Conservation (phyloP, 768 basidiomycete genomes). For the Dictyophora rubrovolvata region DNA sequence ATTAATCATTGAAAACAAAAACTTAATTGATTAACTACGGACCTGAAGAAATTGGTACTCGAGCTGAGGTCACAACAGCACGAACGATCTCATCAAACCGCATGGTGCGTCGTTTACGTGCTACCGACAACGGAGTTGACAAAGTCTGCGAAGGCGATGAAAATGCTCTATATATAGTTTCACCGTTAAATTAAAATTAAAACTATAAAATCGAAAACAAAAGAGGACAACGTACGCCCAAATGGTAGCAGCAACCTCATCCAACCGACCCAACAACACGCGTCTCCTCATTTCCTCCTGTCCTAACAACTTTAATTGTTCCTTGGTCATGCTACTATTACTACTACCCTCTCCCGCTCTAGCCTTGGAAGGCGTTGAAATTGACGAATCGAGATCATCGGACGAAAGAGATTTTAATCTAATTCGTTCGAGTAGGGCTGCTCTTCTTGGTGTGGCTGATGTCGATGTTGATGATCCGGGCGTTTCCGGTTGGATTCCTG, state of each 20-base stretch:
- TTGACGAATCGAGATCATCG: constrained; percentile 23
- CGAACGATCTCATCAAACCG: constrained; percentile 55
- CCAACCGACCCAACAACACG: constrained; percentile 66
- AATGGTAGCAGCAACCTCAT: constrained; percentile 74
- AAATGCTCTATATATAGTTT: constrained; percentile 51
- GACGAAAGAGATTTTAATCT: constrained; percentile 56
- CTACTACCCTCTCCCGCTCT: constrained; percentile 27
- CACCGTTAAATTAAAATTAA: background rate
- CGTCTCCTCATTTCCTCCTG: constrained; percentile 73
- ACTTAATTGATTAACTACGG: background rate
- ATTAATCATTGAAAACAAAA: background rate
- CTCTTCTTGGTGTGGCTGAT: constrained; percentile 51
- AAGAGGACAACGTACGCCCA: constrained; percentile 54
- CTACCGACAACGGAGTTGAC: constrained; percentile 40
- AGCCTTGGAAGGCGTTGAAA: constrained; percentile 41
- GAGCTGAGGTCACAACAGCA: constrained; percentile 70
- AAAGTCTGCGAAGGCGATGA: constrained; percentile 42
- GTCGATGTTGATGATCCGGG: constrained; percentile 44
- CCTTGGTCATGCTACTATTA: constrained; percentile 43
- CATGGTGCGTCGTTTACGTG: constrained; percentile 62
- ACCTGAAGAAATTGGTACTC: constrained; percentile 59
- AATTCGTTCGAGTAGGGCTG: constrained; percentile 73
- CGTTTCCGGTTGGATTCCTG: too few species aligned
- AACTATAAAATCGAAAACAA: background rate
- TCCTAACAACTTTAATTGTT: constrained; percentile 58